Evolutionary conservation across 305 asterid genomes (phyloP).

Genomic region (Ilex paraguariensis): DNA sequence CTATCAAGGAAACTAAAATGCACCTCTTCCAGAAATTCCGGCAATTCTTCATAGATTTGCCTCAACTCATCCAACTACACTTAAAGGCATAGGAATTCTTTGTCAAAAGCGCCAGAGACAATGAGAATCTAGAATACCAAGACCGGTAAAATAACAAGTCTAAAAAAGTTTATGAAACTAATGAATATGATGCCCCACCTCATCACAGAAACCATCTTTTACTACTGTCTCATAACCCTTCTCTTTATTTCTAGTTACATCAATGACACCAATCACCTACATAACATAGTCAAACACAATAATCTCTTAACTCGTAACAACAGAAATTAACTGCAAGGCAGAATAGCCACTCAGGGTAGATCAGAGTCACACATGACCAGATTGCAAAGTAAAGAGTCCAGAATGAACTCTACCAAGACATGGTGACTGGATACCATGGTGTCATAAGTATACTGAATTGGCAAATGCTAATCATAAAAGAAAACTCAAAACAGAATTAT

Average conservation of each 20-base stretch:
- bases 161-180: constrained; percentile 14
- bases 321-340: no score
- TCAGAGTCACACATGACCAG: no score
- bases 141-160: constrained; percentile 13
- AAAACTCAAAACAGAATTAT: no score
- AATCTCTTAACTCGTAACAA: neutral
- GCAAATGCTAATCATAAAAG: no score
- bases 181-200: constrained; percentile 40
- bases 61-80: constrained; percentile 96
- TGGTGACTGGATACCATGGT: no score
- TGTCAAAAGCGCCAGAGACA: constrained; percentile 1
- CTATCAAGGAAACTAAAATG: constrained; percentile 27
- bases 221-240: constrained; percentile 87
- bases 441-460: no score
- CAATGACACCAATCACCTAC: constrained; percentile 84
- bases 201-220: constrained; percentile 89
- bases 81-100: neutral
- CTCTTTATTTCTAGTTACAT: constrained; percentile 78
- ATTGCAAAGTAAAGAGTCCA: no score
- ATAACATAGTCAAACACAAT: constrained; percentile 17
- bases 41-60: constrained; percentile 94
- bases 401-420: no score
- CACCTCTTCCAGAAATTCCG: constrained; percentile 95
- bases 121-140: constrained; percentile 8
- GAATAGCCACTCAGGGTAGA: no score